These are phyloP conservation scores for Domatiomyces catenatus DNA, from an alignment of 2,329 filamentous ascomycete genomes.

Conservation along the genomic window DNA sequence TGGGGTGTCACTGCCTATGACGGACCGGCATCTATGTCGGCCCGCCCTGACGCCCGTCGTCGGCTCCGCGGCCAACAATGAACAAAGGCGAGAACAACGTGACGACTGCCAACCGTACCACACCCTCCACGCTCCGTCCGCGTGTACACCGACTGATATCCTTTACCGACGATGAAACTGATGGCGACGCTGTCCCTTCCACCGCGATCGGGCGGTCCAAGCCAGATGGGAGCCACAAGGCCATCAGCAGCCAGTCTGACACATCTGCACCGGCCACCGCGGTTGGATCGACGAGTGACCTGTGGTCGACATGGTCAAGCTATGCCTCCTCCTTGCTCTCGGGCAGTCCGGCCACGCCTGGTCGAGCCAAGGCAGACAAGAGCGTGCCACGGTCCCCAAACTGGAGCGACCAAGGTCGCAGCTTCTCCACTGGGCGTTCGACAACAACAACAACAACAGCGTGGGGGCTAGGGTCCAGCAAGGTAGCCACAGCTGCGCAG, in stretches of 20 bases:
- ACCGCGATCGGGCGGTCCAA: conserved; percentile 22
- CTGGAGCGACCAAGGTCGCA: conserved; percentile 19
- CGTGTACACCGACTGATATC: conserved; percentile 30
- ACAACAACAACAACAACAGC: neutral
- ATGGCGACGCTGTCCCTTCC: neutral
- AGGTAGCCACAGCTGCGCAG: conserved; percentile 2
- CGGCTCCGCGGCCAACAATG: conserved; percentile 14
- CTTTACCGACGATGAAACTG: conserved; percentile 24
- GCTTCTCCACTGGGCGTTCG: neutral
- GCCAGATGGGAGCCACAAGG: conserved; percentile 27
- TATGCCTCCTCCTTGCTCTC: conserved; percentile 34
- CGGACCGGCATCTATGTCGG: conserved; percentile 8
- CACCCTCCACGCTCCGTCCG: conserved; percentile 24
- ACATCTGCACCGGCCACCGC: neutral
- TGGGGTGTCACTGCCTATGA: neutral
- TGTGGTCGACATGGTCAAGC: conserved; percentile 36
- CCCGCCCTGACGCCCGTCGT: conserved; percentile 8
- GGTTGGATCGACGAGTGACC: conserved; percentile 13
- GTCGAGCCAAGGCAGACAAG: conserved; percentile 15
- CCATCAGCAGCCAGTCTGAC: conserved; percentile 12
- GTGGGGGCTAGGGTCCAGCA: neutral
- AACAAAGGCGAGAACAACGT: conserved; percentile 11
- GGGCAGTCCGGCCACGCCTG: conserved; percentile 22
- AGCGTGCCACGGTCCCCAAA: conserved; percentile 8
- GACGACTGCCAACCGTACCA: neutral